phyloP scores from a whole-genome alignment of 2,329 filamentous ascomycete species.

The Fusarium liriodendri region DNA sequence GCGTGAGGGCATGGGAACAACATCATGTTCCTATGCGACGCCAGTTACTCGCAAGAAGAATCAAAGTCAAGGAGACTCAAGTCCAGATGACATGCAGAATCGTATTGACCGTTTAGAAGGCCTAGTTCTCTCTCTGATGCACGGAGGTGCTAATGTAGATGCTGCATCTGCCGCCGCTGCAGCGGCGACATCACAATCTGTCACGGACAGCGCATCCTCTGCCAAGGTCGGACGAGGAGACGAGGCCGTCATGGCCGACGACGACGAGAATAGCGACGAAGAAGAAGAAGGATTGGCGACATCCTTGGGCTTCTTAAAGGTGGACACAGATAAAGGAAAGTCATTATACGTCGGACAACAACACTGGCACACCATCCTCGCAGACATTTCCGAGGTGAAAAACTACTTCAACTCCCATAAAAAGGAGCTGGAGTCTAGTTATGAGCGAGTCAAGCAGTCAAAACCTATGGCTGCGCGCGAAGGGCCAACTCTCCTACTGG shows the following conservation, averaged over 20 bases:
- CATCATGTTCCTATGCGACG: slow-evolving; percentile 86
- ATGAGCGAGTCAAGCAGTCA: slow-evolving; percentile 78
- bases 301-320: slow-evolving; percentile 84
- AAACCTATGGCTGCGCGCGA: slow-evolving; percentile 70
- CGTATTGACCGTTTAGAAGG: slow-evolving; percentile 95
- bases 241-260: slow-evolving; percentile 61
- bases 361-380: slow-evolving; percentile 84
- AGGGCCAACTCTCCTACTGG: slow-evolving; percentile 83
- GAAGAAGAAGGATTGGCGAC: slow-evolving; percentile 76
- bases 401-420: slow-evolving; percentile 89
- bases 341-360: slow-evolving; percentile 85
- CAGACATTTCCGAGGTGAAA: slow-evolving; percentile 91
- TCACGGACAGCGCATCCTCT: slow-evolving; percentile 58
- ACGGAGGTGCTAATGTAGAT: slow-evolving; percentile 74
- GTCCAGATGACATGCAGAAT: slow-evolving; percentile 97
- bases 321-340: slow-evolving; percentile 81
- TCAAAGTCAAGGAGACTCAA: slow-evolving; percentile 69
- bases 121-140: slow-evolving; percentile 93
- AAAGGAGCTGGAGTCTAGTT: slow-evolving; percentile 86
- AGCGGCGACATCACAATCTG: slow-evolving; percentile 51
- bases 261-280: slow-evolving; percentile 74
- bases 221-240: slow-evolving; percentile 66
- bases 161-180: slow-evolving; percentile 49
- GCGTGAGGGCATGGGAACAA: slow-evolving; percentile 83
- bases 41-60: slow-evolving; percentile 78